phyloP scores from a whole-genome alignment of 2,329 filamentous ascomycete genomes.

The Beauveria varroae region DNA sequence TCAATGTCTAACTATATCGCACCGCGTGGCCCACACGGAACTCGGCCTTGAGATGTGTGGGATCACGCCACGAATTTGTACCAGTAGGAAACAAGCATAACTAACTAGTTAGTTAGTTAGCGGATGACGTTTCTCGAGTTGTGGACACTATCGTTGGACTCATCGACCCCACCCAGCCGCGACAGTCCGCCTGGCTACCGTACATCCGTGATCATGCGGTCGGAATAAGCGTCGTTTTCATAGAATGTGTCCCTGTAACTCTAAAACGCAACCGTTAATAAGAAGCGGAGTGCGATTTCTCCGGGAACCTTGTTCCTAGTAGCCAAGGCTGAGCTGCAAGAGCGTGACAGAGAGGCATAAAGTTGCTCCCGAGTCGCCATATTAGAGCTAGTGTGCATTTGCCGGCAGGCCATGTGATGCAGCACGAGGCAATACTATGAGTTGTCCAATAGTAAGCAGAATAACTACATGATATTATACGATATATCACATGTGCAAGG shows the following conservation, averaged over 20 bases:
- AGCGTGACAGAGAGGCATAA: background rate
- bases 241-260: background rate
- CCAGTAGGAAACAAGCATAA: no score
- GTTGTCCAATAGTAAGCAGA: no score
- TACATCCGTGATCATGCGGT: background rate
- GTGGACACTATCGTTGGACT: background rate
- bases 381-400: background rate
- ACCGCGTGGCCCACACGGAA: background rate
- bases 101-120: no score
- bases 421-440: no score
- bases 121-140: background rate
- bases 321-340: background rate
- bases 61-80: background rate
- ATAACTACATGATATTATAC: no score
- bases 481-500: no score
- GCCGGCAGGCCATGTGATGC: background rate
- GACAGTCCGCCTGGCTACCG: background rate
- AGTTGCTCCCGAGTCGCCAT: background rate
- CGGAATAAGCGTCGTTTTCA: background rate
- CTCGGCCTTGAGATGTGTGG: background rate
- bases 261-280: no score
- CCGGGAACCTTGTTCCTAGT: background rate
- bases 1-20: background rate
- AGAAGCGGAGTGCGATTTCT: background rate
- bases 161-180: background rate